Evolutionary conservation across 345 rosid species (phyloP).

Genomic region (Firmiana major): DNA sequence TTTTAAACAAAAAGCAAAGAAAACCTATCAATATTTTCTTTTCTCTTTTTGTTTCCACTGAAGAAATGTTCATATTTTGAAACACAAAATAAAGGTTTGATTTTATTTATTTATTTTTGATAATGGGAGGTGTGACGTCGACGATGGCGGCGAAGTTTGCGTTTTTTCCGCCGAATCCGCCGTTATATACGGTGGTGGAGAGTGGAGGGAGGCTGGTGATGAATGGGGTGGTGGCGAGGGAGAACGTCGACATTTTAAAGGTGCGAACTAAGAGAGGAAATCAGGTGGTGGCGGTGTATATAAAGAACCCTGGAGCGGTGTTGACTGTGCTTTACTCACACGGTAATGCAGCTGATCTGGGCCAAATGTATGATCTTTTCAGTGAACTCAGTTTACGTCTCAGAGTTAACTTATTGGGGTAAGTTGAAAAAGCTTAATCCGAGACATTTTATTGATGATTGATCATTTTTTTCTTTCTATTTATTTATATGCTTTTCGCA

Average conservation of each 20-base stretch:
- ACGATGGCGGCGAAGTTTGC: slow-evolving; percentile 93
- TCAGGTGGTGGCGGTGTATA: slow-evolving; percentile 69
- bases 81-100: not conserved
- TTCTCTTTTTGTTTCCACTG: not conserved
- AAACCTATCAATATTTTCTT: slow-evolving; percentile 17
- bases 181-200: slow-evolving; percentile 56
- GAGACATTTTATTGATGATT: slow-evolving; percentile 1
- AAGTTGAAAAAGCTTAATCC: slow-evolving; percentile 15
- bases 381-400: slow-evolving; percentile 68
- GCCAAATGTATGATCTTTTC: slow-evolving; percentile 81
- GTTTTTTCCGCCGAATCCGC: slow-evolving; percentile 89
- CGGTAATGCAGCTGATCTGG: slow-evolving; percentile 94
- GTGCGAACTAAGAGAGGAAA: slow-evolving; percentile 74
- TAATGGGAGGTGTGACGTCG: slow-evolving; percentile 90
- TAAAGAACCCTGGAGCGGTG: slow-evolving; percentile 62
- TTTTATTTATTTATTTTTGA: not conserved
- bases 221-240: slow-evolving; percentile 48
- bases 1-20: not conserved
- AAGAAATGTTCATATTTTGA: not conserved
- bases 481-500: slow-evolving; percentile 25
- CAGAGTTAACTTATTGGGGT: slow-evolving; percentile 87
- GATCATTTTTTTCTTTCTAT: not conserved
- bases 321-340: slow-evolving; percentile 76
- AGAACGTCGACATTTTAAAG: slow-evolving; percentile 60
- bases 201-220: slow-evolving; percentile 50